Percentiles rank a stretch among this genome's conserved stretches.
Conservation (phyloP, 495 filamentous ascomycete genomes). For the Opeltia flavorubescens region DNA sequence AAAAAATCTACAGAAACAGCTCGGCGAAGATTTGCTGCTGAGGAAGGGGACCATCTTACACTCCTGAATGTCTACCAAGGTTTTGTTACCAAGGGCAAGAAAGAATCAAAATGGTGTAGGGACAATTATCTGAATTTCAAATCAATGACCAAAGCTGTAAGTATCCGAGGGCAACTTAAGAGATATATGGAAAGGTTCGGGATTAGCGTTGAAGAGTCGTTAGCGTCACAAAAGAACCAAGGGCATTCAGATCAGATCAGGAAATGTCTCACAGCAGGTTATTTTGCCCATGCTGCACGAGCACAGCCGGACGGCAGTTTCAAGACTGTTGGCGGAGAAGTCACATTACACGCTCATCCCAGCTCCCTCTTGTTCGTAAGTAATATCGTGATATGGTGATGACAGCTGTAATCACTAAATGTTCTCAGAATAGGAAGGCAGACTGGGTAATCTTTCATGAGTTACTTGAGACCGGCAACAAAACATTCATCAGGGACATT, state of each 20-base stretch:
- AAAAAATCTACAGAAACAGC: slow-evolving; percentile 58
- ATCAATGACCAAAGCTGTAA: slow-evolving; percentile 66
- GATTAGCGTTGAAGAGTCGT: slow-evolving; percentile 50
- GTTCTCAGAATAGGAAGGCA: slow-evolving; percentile 66
- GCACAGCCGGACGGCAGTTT: slow-evolving; percentile 95
- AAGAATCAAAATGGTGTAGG: slow-evolving; percentile 74
- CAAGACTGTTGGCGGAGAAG: slow-evolving; percentile 58
- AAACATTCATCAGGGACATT: slow-evolving; percentile 83
- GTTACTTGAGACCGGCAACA: slow-evolving; percentile 78
- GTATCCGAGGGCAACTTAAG: slow-evolving; percentile 73
- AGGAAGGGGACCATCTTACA: slow-evolving; percentile 92
- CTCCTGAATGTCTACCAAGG: slow-evolving; percentile 87
- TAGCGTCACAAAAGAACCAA: slow-evolving; percentile 22
- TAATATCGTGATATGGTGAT: slow-evolving; percentile 8
- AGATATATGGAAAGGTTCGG: slow-evolving; percentile 80
- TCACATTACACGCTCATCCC: slow-evolving; percentile 74
- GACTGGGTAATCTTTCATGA: slow-evolving; percentile 98
- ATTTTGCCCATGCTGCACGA: slow-evolving; percentile 87
- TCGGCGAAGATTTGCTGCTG: slow-evolving; percentile 73
- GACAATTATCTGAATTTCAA: slow-evolving; percentile 81
- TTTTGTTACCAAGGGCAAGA: slow-evolving; percentile 74
- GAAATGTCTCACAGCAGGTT: slow-evolving; percentile 79
- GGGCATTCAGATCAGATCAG: slow-evolving; percentile 51
- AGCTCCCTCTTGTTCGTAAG: slow-evolving; percentile 83
- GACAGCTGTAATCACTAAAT: slow-evolving; percentile 12